Evolutionary conservation across 345 rosid genomes (phyloP).

Genomic region (Rhodamnia argentea): DNA sequence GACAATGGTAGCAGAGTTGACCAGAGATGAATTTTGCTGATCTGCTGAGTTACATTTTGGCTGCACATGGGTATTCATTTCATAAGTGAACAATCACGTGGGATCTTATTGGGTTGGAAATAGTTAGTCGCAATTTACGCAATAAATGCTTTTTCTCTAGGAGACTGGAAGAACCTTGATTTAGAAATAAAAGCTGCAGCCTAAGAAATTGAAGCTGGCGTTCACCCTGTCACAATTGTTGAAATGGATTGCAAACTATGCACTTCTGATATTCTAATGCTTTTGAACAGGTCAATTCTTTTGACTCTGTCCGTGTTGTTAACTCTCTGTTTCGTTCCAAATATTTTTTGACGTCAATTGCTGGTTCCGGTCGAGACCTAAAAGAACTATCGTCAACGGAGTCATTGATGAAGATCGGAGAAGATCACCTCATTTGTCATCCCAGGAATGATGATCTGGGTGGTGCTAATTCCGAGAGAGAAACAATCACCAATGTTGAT

Average conservation of each 20-base stretch:
- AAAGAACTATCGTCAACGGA: slow-evolving; percentile 17
- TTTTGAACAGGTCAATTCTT: slow-evolving; percentile 58
- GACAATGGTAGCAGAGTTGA: not conserved
- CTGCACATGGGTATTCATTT: not conserved
- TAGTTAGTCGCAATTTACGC: not conserved
- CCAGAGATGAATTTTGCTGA: not conserved
- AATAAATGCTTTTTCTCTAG: not conserved
- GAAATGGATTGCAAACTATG: not conserved
- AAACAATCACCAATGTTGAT: slow-evolving; percentile 8
- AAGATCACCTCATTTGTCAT: slow-evolving; percentile 8
- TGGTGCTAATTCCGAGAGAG: slow-evolving; percentile 15
- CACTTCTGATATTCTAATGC: not conserved
- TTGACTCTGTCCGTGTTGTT: slow-evolving; percentile 53
- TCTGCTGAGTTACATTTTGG: not conserved
- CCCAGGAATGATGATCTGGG: slow-evolving; percentile 15
- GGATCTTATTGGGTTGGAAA: not conserved
- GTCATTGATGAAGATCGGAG: slow-evolving; percentile 18
- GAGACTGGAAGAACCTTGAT: not conserved
- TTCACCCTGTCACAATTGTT: not conserved
- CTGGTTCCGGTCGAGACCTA: slow-evolving; percentile 17
- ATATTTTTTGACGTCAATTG: slow-evolving; percentile 46
- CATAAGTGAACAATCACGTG: not conserved
- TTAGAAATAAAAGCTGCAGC: not conserved
- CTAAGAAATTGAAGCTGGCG: not conserved
- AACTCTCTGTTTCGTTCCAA: slow-evolving; percentile 77